Percentiles rank a stretch among this genome's conserved stretches.
Conservation (phyloP, 768 basidiomycete species). For the Hypholoma sublateritium region DNA sequence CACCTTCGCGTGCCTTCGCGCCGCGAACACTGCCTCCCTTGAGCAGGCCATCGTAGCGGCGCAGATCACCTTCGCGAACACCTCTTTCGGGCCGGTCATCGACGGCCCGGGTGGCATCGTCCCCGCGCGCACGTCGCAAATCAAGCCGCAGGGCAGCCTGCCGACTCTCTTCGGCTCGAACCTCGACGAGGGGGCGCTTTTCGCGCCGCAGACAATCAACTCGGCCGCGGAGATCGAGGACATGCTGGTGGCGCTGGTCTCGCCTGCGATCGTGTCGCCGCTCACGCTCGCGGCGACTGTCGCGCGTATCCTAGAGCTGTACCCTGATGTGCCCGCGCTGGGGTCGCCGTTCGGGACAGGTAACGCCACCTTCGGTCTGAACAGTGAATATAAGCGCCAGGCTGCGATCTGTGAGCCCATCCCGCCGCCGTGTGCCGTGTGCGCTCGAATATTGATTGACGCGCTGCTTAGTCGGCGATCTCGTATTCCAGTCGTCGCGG, state of each 20-base stretch:
- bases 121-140: conserved; percentile 33
- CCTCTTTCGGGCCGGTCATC: conserved; percentile 28
- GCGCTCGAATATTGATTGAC: background rate
- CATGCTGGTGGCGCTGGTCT: conserved; percentile 18
- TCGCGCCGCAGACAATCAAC: conserved; percentile 22
- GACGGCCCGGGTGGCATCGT: conserved; percentile 38
- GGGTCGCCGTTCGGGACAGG: conserved; percentile 46
- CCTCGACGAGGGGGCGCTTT: conserved; percentile 33
- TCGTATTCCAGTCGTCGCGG: conserved; percentile 24
- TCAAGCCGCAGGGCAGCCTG: conserved; percentile 20
- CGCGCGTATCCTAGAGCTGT: conserved; percentile 29
- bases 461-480: conserved; percentile 23
- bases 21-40: conserved; percentile 4
- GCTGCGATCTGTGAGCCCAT: conserved; percentile 23
- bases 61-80: conserved; percentile 1
- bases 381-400: conserved; percentile 25
- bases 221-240: conserved; percentile 21
- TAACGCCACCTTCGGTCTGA: conserved; percentile 38
- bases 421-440: background rate
- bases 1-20: conserved; percentile 32
- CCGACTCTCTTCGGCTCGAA: conserved; percentile 41
- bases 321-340: conserved; percentile 36
- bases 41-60: conserved; percentile 2
- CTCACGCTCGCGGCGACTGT: conserved; percentile 12
- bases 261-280: conserved; percentile 23